Evolutionary conservation across 2,329 filamentous ascomycete genomes (phyloP).

Genomic region (Cladorrhinum sp.): DNA sequence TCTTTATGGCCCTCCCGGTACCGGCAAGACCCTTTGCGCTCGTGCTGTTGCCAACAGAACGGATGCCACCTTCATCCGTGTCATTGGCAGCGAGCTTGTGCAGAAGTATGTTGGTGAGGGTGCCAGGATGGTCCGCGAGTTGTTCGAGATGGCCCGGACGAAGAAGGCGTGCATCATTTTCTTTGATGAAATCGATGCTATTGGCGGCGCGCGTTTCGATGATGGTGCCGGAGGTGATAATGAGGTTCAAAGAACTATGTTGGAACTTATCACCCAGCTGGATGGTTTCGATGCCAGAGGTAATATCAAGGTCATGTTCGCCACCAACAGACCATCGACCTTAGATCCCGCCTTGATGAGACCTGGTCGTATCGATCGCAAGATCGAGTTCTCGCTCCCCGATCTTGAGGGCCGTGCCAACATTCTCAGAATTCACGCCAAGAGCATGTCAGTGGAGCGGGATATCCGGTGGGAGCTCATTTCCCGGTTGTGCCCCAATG

Average conservation of each 20-base stretch:
- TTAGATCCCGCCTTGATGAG: slow-evolving; percentile 96
- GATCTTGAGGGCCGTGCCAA: slow-evolving; percentile 97
- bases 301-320: slow-evolving; percentile 99
- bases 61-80: slow-evolving; percentile 96
- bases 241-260: slow-evolving; percentile 95
- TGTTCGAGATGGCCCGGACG: slow-evolving; percentile 98
- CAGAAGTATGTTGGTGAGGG: slow-evolving; percentile 99
- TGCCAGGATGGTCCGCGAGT: slow-evolving; percentile 95
- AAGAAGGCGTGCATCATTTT: slow-evolving; percentile 99
- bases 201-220: slow-evolving; percentile 93
- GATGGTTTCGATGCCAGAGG: slow-evolving; percentile 95
- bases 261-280: slow-evolving; percentile 94
- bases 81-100: slow-evolving; percentile 95
- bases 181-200: slow-evolving; percentile 97
- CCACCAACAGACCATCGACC: slow-evolving; percentile 93
- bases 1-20: slow-evolving; percentile 93
- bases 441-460: slow-evolving; percentile 98
- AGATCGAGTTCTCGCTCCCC: slow-evolving; percentile 97
- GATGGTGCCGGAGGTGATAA: slow-evolving; percentile 96
- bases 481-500: slow-evolving; percentile 93
- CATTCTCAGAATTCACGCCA: slow-evolving; percentile 96
- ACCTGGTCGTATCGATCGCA: slow-evolving; percentile 94
- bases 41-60: slow-evolving; percentile 96
- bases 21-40: slow-evolving; percentile 98
- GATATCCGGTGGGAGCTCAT: slow-evolving; percentile 99